Evolutionary conservation across 352 stramenopile species (phyloP).

Genomic region (Phytophthora pistaciae): DNA sequence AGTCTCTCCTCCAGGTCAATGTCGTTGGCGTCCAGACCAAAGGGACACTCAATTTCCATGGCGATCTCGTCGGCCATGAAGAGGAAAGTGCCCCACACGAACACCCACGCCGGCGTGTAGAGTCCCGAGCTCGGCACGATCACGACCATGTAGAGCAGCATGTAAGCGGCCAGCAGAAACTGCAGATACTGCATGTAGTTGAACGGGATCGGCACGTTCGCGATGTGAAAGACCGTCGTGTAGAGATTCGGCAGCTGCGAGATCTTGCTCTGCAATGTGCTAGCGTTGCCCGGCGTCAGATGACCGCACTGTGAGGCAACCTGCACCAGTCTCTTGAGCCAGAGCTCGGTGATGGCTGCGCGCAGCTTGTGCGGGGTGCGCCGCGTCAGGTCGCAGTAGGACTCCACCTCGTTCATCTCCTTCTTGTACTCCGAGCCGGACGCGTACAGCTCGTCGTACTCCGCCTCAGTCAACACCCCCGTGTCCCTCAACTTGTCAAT

Average conservation of each 20-base stretch:
- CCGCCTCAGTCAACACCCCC: conserved; percentile 58
- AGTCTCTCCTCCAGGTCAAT: conserved; percentile 81
- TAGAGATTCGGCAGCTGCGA: conserved; percentile 72
- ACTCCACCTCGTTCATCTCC: conserved; percentile 28
- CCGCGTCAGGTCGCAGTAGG: conserved; percentile 56
- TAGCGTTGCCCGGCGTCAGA: conserved; percentile 61
- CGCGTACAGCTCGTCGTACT: conserved; percentile 76
- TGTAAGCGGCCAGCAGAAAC: conserved; percentile 70
- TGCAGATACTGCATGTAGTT: conserved; percentile 88
- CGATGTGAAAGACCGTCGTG: conserved; percentile 84
- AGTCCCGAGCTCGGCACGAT: conserved; percentile 74
- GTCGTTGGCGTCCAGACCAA: conserved; percentile 79
- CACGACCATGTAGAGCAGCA: conserved; percentile 82
- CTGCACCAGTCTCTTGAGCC: conserved; percentile 76
- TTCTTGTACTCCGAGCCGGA: conserved; percentile 67
- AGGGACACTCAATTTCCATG: conserved; percentile 83
- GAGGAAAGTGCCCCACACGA: conserved; percentile 78
- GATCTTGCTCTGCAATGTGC: conserved; percentile 73
- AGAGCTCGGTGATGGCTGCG: conserved; percentile 79
- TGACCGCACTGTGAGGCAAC: conserved; percentile 62
- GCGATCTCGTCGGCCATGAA: conserved; percentile 83
- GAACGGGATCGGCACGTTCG: conserved; percentile 86
- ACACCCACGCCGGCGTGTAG: conserved; percentile 83
- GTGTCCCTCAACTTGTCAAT: conserved; percentile 68
- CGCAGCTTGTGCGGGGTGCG: conserved; percentile 72